Base-by-base conservation (phyloP, 2,329 filamentous ascomycete genomes). In the Botrytis elliptica region DNA sequence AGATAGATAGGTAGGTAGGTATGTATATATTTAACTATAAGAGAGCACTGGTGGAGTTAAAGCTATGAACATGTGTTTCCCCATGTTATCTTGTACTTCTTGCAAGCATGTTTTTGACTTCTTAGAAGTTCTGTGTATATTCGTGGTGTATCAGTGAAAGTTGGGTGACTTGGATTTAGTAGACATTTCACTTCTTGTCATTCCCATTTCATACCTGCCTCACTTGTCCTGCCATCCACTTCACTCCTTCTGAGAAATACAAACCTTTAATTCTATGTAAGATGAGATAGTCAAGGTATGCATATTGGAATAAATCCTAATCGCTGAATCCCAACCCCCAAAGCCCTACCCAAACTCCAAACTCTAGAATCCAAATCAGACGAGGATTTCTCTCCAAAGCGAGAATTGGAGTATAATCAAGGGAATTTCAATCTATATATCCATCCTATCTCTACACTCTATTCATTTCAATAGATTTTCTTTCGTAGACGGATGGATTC, bases 401-500 rank as follows among this genome's bases (percentile, higher is more conserved):
- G 22, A 49, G 46, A 49, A 25, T 9, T 8, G 4, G 7, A 46
- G 44, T 46, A 10, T 9, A 1, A 22, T 1, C 8, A 22, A 46
- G 44, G 2, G 8, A 46, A 20, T 9, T 46, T 46, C 44, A n/a
- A 52, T n/a, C 25, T 12, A 25, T 3, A 0, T 12, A 52, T 25
- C 1, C 9, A 5, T 1, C 46, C 4, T 25, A 4, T 25, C 46
- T 6, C 3, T n/a, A 25, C 4, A 12, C 2, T 7, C 49, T 7
- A 14, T 2, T n/a, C 49, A 1, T n/a, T 10, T 49, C 4, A 4
- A 1, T 0, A 25, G 4, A 9, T 22, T 8, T 46, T 1, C 20
- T 46, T 46, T 3, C 3, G 7, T 46, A 22, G 44, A 46, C 2
- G 44, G 2, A 22, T 46, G 3, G 20, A 22, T 22, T 9, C 44